phyloP scores from a whole-genome alignment of 2,329 filamentous ascomycete genomes.

The Paecilomyces formosus region DNA sequence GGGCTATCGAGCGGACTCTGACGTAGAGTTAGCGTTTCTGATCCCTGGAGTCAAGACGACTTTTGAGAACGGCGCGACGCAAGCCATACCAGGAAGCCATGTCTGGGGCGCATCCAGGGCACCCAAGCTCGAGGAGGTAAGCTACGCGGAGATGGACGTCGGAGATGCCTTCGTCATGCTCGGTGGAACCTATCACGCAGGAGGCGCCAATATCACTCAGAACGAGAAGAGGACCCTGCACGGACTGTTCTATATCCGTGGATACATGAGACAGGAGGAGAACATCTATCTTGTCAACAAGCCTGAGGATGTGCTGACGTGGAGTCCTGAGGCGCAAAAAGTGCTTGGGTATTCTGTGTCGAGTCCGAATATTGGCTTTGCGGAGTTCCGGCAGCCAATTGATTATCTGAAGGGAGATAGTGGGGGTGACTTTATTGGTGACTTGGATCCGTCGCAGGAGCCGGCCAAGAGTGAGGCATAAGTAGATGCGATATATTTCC shows the following conservation, averaged over 20 bases:
- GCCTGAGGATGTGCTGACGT: background rate
- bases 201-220: slow-evolving; percentile 27
- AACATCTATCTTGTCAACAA: background rate
- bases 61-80: slow-evolving; percentile 34
- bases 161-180: slow-evolving; percentile 35
- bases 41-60: slow-evolving; percentile 34
- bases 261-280: background rate
- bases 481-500: background rate
- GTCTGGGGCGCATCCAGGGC: slow-evolving; percentile 32
- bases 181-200: slow-evolving; percentile 35
- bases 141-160: slow-evolving; percentile 32
- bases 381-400: background rate
- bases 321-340: background rate
- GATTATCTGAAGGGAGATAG: background rate
- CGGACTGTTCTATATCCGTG: background rate
- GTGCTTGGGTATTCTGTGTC: background rate
- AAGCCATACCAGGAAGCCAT: slow-evolving; percentile 36
- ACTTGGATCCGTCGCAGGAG: background rate
- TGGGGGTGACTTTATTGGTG: background rate
- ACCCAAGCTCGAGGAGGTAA: slow-evolving; percentile 31
- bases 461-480: background rate
- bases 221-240: slow-evolving; percentile 8
- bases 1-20: slow-evolving; percentile 25
- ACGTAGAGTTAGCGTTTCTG: background rate
- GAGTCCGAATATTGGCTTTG: background rate